These are phyloP conservation scores for Venturia nashicola DNA, from an alignment of 2,329 filamentous ascomycete genomes.

Conservation along the genomic window DNA sequence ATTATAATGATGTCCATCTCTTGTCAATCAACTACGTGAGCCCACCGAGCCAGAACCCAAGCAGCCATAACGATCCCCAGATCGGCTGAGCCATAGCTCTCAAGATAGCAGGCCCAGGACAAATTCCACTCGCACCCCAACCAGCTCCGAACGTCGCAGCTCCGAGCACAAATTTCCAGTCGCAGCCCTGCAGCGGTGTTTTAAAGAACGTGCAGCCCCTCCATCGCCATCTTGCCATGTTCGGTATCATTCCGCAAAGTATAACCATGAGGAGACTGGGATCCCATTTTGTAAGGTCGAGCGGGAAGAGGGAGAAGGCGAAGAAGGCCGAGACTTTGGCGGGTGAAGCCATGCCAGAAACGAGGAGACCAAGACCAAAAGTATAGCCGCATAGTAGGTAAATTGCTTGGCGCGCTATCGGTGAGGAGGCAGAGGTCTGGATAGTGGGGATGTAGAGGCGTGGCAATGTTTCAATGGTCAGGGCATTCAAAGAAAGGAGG, in stretches of 20 bases:
- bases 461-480: not conserved
- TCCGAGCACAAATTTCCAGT: conserved; percentile 36
- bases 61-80: conserved; percentile 36
- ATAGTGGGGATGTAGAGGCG: not conserved
- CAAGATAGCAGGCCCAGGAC: conserved; percentile 39
- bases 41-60: conserved; percentile 23
- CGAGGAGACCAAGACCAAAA: conserved; percentile 38
- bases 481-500: not conserved
- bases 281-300: conserved; percentile 28
- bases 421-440: conserved; percentile 4
- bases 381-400: conserved; percentile 28
- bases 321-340: conserved; percentile 40
- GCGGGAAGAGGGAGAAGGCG: conserved; percentile 20
- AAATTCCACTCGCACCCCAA: conserved; percentile 39
- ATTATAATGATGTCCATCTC: too few relatives aligned
- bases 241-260: conserved; percentile 37
- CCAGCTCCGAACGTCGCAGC: conserved; percentile 36
- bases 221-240: conserved; percentile 21
- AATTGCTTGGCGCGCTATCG: conserved; percentile 23
- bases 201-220: not conserved
- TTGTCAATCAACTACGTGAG: not conserved
- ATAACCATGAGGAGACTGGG: conserved; percentile 38
- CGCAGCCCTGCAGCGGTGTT: conserved; percentile 18
- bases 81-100: conserved; percentile 33
- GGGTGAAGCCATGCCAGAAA: conserved; percentile 39